Conservation (phyloP, 148 eudicot genomes). For the Mesembryanthemum crystallinum region DNA sequence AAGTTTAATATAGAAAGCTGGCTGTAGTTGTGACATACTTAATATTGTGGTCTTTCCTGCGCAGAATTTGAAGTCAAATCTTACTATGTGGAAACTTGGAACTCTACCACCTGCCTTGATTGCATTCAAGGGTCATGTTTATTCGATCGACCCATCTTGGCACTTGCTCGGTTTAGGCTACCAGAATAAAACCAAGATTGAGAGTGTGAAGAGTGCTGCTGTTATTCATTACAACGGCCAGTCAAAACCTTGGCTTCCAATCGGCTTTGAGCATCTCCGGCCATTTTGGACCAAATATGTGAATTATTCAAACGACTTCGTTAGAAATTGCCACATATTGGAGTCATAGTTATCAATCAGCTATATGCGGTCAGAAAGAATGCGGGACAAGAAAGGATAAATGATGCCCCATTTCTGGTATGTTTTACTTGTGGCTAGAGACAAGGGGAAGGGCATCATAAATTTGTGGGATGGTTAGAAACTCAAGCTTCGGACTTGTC, state of each 20-base stretch:
- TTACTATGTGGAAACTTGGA: slow-evolving; percentile 96
- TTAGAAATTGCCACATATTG: slow-evolving; percentile 90
- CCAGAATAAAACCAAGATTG: slow-evolving; percentile 75
- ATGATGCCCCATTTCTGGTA: slow-evolving; percentile 19
- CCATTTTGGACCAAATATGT: slow-evolving; percentile 97
- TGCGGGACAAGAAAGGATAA: slow-evolving; percentile 28
- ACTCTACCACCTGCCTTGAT: slow-evolving; percentile 96
- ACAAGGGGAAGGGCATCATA: slow-evolving; percentile 29
- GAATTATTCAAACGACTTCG: slow-evolving; percentile 81
- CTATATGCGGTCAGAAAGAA: slow-evolving; percentile 28
- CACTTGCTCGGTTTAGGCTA: slow-evolving; percentile 98
- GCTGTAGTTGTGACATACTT: slow-evolving; percentile 13
- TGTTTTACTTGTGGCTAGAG: slow-evolving; percentile 24
- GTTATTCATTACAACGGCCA: slow-evolving; percentile 99
- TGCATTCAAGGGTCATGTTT: slow-evolving; percentile 91
- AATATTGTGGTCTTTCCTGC: slow-evolving; percentile 10
- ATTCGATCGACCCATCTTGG: slow-evolving; percentile 89
- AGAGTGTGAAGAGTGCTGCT: slow-evolving; percentile 77
- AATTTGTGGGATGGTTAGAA: slow-evolving; percentile 27
- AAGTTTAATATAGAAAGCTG: neutral
- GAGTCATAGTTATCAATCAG: slow-evolving; percentile 45
- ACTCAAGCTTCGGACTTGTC: slow-evolving; percentile 25
- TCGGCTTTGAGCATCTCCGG: slow-evolving; percentile 95
- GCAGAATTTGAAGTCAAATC: slow-evolving; percentile 96
- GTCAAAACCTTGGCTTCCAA: slow-evolving; percentile 94